Conservation (phyloP, 257 asterid genomes). For the Nicotiana undulata region DNA sequence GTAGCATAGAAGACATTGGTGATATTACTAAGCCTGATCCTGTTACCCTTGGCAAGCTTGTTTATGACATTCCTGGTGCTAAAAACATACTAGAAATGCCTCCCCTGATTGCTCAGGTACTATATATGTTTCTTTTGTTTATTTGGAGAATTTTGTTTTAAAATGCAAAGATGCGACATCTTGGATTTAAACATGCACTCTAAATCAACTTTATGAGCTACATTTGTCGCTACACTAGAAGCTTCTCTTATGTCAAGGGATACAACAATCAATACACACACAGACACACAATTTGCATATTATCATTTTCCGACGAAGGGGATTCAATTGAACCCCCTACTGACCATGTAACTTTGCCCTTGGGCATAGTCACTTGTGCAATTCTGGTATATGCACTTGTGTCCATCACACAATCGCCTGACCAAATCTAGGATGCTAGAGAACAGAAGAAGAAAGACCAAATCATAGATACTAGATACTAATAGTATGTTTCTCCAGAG, state of each 20-base stretch:
- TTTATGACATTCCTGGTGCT: slow-evolving; percentile 80
- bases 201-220: neutral
- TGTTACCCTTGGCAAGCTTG: slow-evolving; percentile 63
- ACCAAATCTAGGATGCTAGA: neutral
- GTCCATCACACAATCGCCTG: neutral
- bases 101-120: slow-evolving; percentile 80
- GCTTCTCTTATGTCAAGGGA: neutral
- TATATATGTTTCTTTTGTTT: neutral
- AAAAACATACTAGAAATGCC: slow-evolving; percentile 59
- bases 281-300: neutral
- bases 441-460: too few relatives aligned
- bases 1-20: slow-evolving; percentile 47
- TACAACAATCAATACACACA: too few relatives aligned
- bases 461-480: neutral
- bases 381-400: neutral
- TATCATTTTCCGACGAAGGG: neutral
- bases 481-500: neutral
- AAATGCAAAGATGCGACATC: neutral
- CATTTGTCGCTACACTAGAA: neutral
- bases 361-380: neutral
- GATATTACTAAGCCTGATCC: slow-evolving; percentile 86
- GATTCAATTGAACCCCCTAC: neutral
- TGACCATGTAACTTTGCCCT: neutral
- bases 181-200: neutral
- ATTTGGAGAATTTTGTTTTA: too few relatives aligned